Conservation (phyloP, 495 filamentous ascomycete species). For the Penicillium simplicissimum region DNA sequence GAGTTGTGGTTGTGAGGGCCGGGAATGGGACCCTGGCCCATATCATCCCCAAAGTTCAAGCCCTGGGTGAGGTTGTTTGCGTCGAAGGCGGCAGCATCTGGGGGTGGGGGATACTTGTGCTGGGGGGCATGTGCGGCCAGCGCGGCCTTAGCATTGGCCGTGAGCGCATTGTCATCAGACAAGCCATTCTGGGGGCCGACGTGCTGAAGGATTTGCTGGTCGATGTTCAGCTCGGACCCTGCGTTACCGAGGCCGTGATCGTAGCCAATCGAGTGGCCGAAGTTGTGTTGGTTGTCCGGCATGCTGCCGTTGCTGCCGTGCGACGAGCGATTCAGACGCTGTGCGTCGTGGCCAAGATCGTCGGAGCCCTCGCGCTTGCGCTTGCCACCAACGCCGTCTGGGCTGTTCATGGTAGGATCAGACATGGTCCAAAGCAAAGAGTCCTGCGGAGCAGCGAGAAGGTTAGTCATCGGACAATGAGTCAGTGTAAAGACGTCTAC, state of each 20-base stretch:
- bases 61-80: constrained; percentile 44
- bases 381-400: constrained; percentile 44
- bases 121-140: constrained; percentile 47
- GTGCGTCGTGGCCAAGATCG: constrained; percentile 43
- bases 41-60: constrained; percentile 48
- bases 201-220: constrained; percentile 52
- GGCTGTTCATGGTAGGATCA: constrained; percentile 42
- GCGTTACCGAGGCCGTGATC: constrained; percentile 42
- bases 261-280: constrained; percentile 44
- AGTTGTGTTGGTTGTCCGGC: constrained; percentile 41
- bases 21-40: constrained; percentile 42
- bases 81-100: constrained; percentile 43
- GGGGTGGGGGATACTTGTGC: constrained; percentile 47
- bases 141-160: constrained; percentile 50
- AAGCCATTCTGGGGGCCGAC: constrained; percentile 50
- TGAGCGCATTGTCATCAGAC: constrained; percentile 48
- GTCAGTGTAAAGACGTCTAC: constrained; percentile 3
- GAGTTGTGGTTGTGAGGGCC: constrained; percentile 45
- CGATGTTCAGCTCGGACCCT: constrained; percentile 46
- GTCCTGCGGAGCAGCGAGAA: constrained; percentile 10
- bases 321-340: constrained; percentile 46
- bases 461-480: constrained; percentile 25
- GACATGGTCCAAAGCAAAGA: constrained; percentile 35
- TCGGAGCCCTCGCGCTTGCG: constrained; percentile 50
- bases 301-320: constrained; percentile 51